Base-by-base conservation (phyloP, 2,329 filamentous ascomycete species). In the Aspergillus candidus region DNA sequence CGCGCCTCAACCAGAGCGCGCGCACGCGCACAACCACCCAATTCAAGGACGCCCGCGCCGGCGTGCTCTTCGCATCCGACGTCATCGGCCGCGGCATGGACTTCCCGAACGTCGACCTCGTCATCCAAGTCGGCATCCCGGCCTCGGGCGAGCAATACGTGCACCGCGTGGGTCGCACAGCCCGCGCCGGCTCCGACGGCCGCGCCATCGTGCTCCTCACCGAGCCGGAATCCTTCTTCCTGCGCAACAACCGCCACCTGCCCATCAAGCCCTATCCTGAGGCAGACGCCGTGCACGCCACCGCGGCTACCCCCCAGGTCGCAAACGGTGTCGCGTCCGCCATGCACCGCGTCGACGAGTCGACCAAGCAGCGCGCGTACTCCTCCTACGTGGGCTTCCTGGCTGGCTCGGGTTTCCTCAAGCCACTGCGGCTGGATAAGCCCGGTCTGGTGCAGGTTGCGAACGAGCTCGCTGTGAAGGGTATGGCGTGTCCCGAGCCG, bases 1-100 rank as follows among this genome's bases (percentile, higher is more conserved):
- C 87, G 22, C 82, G 83, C 57, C 78, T 95, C 34, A 74, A 68
- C 10, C 91, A 97, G 62, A 40, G 30, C 0, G 69, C 76, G 56
- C 82, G 90, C 42, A 90, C 86, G 5, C 73, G 67, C 43, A 80
- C 82, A 32, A 71, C 44, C 60, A 70, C 13, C 7, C 47, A 57
- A 6, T 62, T 62, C 52, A 61, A 61, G 43, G 55, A 59, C 18
- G 57, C 58, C 0, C 56, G 64, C 1, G 63, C 67, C 12, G 75
- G 74, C 18, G 70, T 78, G 41, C 60, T 78, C 51, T 73, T 78
- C 43, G 75, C 75, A 15, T 73, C 72, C 1, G 66, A 69, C 43
- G 66, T 54, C 4, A 69, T 73, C 10, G 72, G 72, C 8, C 67
- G 72, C 40, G 72, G 72, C 22, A 74, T 75, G 71, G 72, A 75